Percentiles rank a stretch among this genome's conserved stretches.
Conservation (phyloP, 2,329 filamentous ascomycete species). For the Claviceps cyperi region DNA sequence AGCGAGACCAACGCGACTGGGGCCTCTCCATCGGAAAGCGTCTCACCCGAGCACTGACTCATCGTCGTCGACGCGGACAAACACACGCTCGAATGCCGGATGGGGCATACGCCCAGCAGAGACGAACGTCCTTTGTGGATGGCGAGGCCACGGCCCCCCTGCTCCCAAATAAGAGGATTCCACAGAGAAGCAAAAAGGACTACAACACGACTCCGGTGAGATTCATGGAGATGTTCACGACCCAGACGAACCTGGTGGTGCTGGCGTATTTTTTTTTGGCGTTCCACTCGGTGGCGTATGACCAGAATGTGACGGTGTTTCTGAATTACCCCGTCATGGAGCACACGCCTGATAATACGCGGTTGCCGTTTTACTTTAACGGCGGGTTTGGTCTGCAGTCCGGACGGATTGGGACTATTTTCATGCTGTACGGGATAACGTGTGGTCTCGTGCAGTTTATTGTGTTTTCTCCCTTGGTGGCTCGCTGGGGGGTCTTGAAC, state of each 20-base stretch:
- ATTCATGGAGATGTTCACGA: constrained; percentile 54
- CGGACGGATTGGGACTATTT: constrained; percentile 68
- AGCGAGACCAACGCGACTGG: constrained; percentile 54
- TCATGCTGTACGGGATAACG: constrained; percentile 66
- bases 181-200: constrained; percentile 12
- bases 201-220: constrained; percentile 15
- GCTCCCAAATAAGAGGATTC: constrained; percentile 23
- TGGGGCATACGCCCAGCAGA: constrained; percentile 7
- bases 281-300: constrained; percentile 69
- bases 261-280: constrained; percentile 67
- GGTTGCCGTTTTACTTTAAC: constrained; percentile 65
- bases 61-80: constrained; percentile 1
- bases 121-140: constrained; percentile 35
- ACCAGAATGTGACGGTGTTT: constrained; percentile 80
- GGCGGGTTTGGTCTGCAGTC: constrained; percentile 66
- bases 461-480: constrained; percentile 64
- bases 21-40: constrained; percentile 60
- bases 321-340: constrained; percentile 56
- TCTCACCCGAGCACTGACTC: constrained; percentile 32
- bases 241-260: constrained; percentile 62
- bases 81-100: background rate
- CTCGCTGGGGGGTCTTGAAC: constrained; percentile 55
- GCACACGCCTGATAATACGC: constrained; percentile 41
- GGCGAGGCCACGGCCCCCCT: constrained; percentile 43
- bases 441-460: constrained; percentile 78